Evolutionary conservation across 2,329 filamentous ascomycete genomes (phyloP).

Genomic region (Colletotrichum melonis): DNA sequence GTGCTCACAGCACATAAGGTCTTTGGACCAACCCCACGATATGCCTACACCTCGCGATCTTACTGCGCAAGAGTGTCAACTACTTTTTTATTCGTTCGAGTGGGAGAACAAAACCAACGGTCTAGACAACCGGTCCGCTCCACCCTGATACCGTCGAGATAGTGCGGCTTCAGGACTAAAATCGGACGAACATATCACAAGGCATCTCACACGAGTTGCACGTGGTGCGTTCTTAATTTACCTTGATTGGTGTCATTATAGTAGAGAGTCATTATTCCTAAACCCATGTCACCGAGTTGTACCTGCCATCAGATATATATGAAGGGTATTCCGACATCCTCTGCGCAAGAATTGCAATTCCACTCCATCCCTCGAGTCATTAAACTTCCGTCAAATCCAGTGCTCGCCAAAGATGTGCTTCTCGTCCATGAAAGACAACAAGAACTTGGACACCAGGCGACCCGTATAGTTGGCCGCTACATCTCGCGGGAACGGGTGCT

Average conservation of each 20-base stretch:
- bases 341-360: not conserved
- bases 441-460: conserved; percentile 63
- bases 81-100: conserved; percentile 65
- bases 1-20: not conserved
- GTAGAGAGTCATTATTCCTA: not conserved
- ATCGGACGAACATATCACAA: conserved; percentile 65
- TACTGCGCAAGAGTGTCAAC: conserved; percentile 70
- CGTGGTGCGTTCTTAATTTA: not conserved
- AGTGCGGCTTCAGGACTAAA: conserved; percentile 73
- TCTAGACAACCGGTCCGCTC: conserved; percentile 77
- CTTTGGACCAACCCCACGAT: conserved; percentile 57
- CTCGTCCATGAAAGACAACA: conserved; percentile 65
- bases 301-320: not conserved
- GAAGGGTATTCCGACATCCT: conserved; percentile 7
- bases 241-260: not conserved
- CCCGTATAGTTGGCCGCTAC: conserved; percentile 64
- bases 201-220: not conserved
- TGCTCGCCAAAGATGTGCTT: conserved; percentile 55
- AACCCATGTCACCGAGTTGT: not conserved
- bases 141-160: conserved; percentile 70
- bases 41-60: conserved; percentile 71
- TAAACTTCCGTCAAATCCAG: not conserved
- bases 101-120: conserved; percentile 72
- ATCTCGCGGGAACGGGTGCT: conserved; percentile 59
- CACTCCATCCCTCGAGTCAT: no score